Base-by-base conservation (phyloP, 2,329 filamentous ascomycete genomes). In the Penicillium rolfsii region DNA sequence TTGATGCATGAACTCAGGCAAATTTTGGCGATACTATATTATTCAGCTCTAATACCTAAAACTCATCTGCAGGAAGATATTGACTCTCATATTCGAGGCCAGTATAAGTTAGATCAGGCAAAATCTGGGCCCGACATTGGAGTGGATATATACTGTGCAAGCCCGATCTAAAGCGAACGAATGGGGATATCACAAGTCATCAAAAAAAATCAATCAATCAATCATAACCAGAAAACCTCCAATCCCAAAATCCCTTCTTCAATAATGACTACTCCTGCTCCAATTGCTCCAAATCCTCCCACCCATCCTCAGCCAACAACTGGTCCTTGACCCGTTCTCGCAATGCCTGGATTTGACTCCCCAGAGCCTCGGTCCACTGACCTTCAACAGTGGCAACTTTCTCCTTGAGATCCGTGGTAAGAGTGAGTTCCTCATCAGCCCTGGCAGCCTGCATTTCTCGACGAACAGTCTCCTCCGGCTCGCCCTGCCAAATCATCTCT, bases 401-500 rank as follows among this genome's bases (percentile, higher is more conserved):
- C 71, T 97, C 94, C 79, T 98, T 95, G 67, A 98, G 77, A 72
- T 97, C 94, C 52, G 89, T 87, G 6, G 93, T 97, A 71, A 97
- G 77, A 58, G 85, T 79, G 38, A 81, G 79, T 70, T 90, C 90
- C 76, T 96, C 91, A 52, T 84, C 83, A n/a, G 79, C 78, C 57
- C 86, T 84, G 68, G 89, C 86, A 58, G 82, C 81, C 61, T 84
- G 64, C 79, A 85, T 83, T 67, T 85, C 82, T 30, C 70, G 73
- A 40, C 77, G 68, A 14, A 77, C 79, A 0, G 79, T 74, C 30
- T 79, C 77, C 53, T 80, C 78, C 2, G 72, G 64, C 57, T 79
- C 77, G 1, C 79, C 78, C 9, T 72, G 75, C 58, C 81, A 79
- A 19, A 77, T 80, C 68, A 86, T 81, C 72, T 92, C 86, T 0